A percentile compares a stretch with the other conserved stretches of the same genome.
Conservation (phyloP, 768 basidiomycete species). For the Suillus subaureus region DNA sequence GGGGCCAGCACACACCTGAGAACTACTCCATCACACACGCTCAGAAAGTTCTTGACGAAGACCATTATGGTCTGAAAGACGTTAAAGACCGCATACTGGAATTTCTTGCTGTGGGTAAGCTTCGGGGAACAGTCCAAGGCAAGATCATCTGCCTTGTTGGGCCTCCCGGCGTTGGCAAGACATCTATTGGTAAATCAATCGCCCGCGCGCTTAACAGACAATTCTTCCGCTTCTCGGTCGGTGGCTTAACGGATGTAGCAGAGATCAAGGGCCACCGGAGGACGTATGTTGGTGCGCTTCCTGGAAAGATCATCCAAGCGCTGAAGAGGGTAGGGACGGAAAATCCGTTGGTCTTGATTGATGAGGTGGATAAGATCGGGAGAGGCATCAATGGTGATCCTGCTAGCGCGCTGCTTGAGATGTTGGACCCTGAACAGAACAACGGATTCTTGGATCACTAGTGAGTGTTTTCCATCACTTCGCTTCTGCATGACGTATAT, state of each 20-base stretch:
- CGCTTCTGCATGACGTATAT: too few relatives aligned
- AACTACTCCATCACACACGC: slow-evolving; percentile 89
- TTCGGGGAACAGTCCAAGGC: slow-evolving; percentile 92
- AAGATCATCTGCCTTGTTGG: slow-evolving; percentile 98
- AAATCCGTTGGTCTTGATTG: slow-evolving; percentile 92
- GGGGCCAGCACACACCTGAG: slow-evolving; percentile 93
- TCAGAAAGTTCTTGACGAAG: slow-evolving; percentile 83
- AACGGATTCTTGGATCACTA: slow-evolving; percentile 94
- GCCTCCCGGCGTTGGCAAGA: slow-evolving; percentile 98
- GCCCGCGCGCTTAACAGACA: slow-evolving; percentile 86
- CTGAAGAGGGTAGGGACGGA: slow-evolving; percentile 91
- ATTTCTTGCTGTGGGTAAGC: slow-evolving; percentile 93
- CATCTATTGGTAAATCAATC: slow-evolving; percentile 93
- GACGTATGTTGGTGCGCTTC: slow-evolving; percentile 95
- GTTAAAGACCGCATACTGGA: slow-evolving; percentile 94
- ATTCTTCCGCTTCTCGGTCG: slow-evolving; percentile 97
- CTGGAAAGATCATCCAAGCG: slow-evolving; percentile 94
- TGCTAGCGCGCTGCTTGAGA: slow-evolving; percentile 86
- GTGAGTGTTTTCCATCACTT: slow-evolving; percentile 46
- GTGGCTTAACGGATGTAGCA: slow-evolving; percentile 95
- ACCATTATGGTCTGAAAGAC: slow-evolving; percentile 91
- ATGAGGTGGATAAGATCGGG: slow-evolving; percentile 96
- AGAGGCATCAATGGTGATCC: slow-evolving; percentile 92
- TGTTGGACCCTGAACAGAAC: slow-evolving; percentile 96
- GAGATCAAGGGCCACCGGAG: slow-evolving; percentile 98